Conservation (phyloP, 257 asterid species). For the Hygrophila difformis region DNA sequence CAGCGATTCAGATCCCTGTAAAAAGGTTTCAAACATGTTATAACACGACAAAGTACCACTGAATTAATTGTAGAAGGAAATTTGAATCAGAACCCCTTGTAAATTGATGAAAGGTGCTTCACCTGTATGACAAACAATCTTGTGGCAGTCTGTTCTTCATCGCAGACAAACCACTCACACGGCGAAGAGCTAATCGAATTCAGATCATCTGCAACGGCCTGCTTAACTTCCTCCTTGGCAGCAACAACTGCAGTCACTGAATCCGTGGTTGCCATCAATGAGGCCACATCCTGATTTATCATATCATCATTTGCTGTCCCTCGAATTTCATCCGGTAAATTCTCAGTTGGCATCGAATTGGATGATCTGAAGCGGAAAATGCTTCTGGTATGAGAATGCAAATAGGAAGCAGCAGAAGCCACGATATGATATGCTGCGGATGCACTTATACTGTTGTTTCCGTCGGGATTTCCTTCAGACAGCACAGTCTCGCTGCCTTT, state of each 20-base stretch:
- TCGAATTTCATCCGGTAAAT: conserved; percentile 15
- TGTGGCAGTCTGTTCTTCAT: conserved; percentile 70
- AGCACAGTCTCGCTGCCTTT: conserved; percentile 20
- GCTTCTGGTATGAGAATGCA: conserved; percentile 78
- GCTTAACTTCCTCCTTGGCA: conserved; percentile 95
- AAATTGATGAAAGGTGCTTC: too few species aligned
- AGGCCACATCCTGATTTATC: conserved; percentile 48
- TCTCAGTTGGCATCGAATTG: conserved; percentile 22
- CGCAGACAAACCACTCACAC: conserved; percentile 92
- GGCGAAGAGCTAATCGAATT: conserved; percentile 70
- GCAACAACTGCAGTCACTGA: conserved; percentile 94
- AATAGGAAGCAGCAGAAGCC: conserved; percentile 91
- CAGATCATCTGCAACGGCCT: conserved; percentile 93
- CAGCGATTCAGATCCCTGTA: conserved; percentile 86
- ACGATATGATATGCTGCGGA: conserved; percentile 76
- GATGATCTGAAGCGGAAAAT: conserved; percentile 52
- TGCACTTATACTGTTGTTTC: conserved; percentile 33
- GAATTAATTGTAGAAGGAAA: background rate
- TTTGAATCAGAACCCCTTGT: background rate
- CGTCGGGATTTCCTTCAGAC: conserved; percentile 19
- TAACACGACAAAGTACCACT: background rate
- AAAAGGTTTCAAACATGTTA: conserved; percentile 10
- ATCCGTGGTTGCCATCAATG: conserved; percentile 76
- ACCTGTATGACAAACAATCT: conserved; percentile 92
- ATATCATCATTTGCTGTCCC: conserved; percentile 13